Conservation (phyloP, 2,329 filamentous ascomycete species). For the Pseudohalonectria lignicola region DNA sequence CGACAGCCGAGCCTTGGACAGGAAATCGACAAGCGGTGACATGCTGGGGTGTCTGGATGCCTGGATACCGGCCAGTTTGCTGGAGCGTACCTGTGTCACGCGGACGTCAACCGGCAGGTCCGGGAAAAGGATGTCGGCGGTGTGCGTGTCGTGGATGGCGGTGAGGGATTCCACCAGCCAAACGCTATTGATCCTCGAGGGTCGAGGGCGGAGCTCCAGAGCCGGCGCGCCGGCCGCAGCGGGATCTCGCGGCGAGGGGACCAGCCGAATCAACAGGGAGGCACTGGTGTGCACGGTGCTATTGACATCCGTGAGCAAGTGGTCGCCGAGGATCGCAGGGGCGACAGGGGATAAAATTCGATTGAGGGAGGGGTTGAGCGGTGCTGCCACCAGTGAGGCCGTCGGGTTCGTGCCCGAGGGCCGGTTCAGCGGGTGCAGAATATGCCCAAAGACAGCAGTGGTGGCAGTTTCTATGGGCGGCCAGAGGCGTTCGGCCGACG, state of each 20-base stretch:
- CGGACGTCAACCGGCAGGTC: slow-evolving; percentile 35
- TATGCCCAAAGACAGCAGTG: slow-evolving; percentile 36
- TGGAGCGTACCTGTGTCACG: slow-evolving; percentile 25
- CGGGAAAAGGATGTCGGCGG: slow-evolving; percentile 35
- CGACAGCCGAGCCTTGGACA: slow-evolving; percentile 31
- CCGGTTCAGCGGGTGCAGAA: too few relatives aligned
- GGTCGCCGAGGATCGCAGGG: slow-evolving; percentile 35
- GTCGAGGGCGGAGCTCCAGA: slow-evolving; percentile 26
- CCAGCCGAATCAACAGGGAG: slow-evolving; percentile 35
- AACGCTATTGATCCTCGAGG: slow-evolving; percentile 19
- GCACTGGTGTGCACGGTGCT: slow-evolving; percentile 10
- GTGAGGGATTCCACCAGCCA: slow-evolving; percentile 19
- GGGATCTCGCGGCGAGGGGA: slow-evolving; percentile 19
- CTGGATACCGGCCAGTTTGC: slow-evolving; percentile 13
- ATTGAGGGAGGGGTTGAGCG: slow-evolving; percentile 6
- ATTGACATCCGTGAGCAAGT: slow-evolving; percentile 22
- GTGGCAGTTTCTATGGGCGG: background rate
- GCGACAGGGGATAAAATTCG: slow-evolving; percentile 27
- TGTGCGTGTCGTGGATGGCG: slow-evolving; percentile 23
- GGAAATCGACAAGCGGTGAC: slow-evolving; percentile 28
- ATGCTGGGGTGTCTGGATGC: slow-evolving; percentile 12
- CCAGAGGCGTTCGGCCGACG: too few relatives aligned
- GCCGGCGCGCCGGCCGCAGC: slow-evolving; percentile 9
- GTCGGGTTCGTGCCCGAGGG: too few relatives aligned
- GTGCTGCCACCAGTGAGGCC: too few relatives aligned